Base-by-base conservation (phyloP, 768 basidiomycete species). In the Lyophyllum shimeji region DNA sequence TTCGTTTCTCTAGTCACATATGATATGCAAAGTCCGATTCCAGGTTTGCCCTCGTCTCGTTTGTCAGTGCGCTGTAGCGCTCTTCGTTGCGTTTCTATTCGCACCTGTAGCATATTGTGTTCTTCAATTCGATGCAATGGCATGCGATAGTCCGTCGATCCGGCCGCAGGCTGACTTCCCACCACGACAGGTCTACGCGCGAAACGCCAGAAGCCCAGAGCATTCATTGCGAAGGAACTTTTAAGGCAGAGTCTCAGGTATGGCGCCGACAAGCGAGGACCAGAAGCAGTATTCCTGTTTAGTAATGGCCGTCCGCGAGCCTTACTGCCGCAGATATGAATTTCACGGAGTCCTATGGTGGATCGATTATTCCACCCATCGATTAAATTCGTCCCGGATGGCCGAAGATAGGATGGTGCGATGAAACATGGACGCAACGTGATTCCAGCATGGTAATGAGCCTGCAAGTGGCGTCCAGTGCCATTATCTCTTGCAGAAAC, bases 1-100 rank as follows among this genome's bases (percentile, higher is more conserved):
- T 47, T 61, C 58, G 52, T 55, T 60, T 40, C 48, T 56, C 56
- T 53, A 57, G 60, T 61, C 52, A 57, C 57, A 60, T 58, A 62
- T 63, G 60, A 60, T 58, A 62, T 63, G 60, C 55, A 60, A 57
- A 4, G 42, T 57, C 45, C 34, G 56, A 50, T 52, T 40, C 7
- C 4, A 43, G n/a, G 25, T 42, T 24, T 51, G 11, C 43, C 25
- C 17, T 24, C 29, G 18, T 50, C n/a, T n/a, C n/a, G n/a, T n/a
- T n/a, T 29, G 9, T 29, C 9, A 9, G 29, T 9, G 29, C 29
- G n/a, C n/a, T n/a, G n/a, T 29, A 5, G 29, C 39, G 39, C 6
- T 40, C 5, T 40, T 40, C 39, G 18, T 40, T 18, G 9, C 9
- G 39, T 15, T n/a, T 40, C n/a, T n/a, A 40, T 18, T n/a, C 18